These are phyloP conservation scores for Drosera capensis DNA, from an alignment of 148 eudicot species.

Conservation along the genomic window DNA sequence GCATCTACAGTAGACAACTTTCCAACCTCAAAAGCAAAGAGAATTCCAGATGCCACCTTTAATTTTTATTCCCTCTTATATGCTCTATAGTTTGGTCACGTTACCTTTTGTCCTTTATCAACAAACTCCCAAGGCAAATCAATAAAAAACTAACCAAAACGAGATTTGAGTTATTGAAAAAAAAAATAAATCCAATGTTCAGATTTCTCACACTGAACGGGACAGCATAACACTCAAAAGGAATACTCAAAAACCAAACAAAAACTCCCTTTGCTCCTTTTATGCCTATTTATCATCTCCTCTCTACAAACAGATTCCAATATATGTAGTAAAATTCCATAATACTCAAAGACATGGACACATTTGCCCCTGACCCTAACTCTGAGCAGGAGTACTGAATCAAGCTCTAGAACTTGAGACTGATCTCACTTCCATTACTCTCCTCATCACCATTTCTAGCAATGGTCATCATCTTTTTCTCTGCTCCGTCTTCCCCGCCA, in stretches of 20 bases:
- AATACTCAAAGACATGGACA: constrained; percentile 2
- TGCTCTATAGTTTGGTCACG: background rate
- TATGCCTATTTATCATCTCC: constrained; percentile 31
- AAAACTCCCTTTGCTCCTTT: constrained; percentile 22
- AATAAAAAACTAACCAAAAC: background rate
- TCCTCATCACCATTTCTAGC: constrained; percentile 28
- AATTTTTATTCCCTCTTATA: background rate
- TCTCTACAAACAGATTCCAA: background rate
- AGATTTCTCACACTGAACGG: constrained; percentile 18
- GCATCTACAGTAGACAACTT: constrained; percentile 5
- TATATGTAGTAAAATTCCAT: background rate
- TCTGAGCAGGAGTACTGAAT: constrained; percentile 5
- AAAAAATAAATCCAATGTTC: constrained; percentile 16
- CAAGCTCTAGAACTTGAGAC: constrained; percentile 40
- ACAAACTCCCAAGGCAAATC: background rate
- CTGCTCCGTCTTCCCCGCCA: constrained; percentile 30
- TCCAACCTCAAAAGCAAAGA: constrained; percentile 18
- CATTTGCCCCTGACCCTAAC: constrained; percentile 16
- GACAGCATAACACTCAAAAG: constrained; percentile 18
- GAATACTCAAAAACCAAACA: constrained; percentile 26
- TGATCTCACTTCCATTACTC: constrained; percentile 52
- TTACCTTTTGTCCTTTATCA: background rate
- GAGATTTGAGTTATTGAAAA: background rate
- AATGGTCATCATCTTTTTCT: constrained; percentile 19
- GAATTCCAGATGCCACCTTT: background rate